Base-by-base conservation (phyloP, 495 filamentous ascomycete species). In the Chaetomium fimeti region DNA sequence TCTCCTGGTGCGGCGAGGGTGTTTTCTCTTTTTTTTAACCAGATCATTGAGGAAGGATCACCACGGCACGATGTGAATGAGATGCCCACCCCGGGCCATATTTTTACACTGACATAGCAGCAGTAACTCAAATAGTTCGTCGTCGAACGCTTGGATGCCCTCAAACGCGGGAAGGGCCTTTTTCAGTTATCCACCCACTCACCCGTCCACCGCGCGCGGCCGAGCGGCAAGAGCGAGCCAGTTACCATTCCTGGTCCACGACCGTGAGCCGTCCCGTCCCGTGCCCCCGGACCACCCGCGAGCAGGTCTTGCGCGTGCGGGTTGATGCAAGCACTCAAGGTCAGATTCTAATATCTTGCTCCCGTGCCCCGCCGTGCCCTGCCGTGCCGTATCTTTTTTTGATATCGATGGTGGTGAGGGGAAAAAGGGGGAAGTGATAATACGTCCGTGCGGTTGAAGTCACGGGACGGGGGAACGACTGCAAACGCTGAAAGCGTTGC, bases 101-200 rank as follows among this genome's bases (percentile, higher is more conserved):
- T 43, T 3, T 2, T 43, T 18, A 18, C 40, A 16, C 32, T 36
- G 32, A 16, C 40, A 43, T 13, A 43, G 32, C 5, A 43, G 40
- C 8, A 1, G 32, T 36, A 36, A 9, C 32, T 36, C 12, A 9
- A 36, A 3, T 9, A 36, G 5, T 36, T 36, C 1, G 6, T 36
- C 32, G 8, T 36, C 8, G 5, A 11, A 18, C 55, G 55, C 55
- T 45, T 28, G 55, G 55, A 38, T 28, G 36, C 36, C 22, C 22
- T 24, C 12, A n/a, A 42, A 24, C 22, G 36, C 40, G 55, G 55
- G 55, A 58, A 45, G 55, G 55, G 28, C 55, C 55, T 43, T 32
- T 29, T 15, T 20, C 3, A 51, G 20, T 13, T 7, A 3, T 24
- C 48, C 24, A 51, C 48, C 48, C 24, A 51, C 48, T 24, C 4